Evolutionary conservation across 768 basidiomycete genomes (phyloP), one percentile per base, ranked within the genome.

Genomic region (Russula compacta): DNA sequence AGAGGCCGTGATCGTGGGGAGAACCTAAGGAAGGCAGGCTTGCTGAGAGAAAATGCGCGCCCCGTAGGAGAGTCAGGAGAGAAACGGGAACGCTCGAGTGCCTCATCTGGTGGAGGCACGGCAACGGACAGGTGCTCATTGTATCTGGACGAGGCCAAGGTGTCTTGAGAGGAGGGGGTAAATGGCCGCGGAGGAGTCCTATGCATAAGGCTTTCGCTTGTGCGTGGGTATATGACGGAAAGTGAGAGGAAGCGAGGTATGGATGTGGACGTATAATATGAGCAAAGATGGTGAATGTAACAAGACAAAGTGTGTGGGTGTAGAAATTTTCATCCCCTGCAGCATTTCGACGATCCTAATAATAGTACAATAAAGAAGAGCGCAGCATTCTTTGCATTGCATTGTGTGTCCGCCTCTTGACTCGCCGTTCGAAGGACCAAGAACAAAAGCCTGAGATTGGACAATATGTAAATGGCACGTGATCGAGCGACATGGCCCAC

Each of bases 11-110:
- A 68, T 36, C 63, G 68, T 44, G 67, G 59, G 0, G 71, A 69
- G 4, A 56, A 56, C 17, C 59, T 63, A 62, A 64, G 64, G 43
- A 71, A 68, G 60, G 71, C 71, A 14, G 64, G 58, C 4, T 68
- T 70, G 7, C 59, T 39, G 40, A 64, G 21, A 29, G 59, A 51
- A 48, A 60, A 64, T 15, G 17, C 10, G 33, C 21, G 44, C 19
- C 65, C 68, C 33, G 68, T 59, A 3, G 75, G 73, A 10, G 77
- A 76, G n/a, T 75, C 74, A 40, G 78, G 75, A 19, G 78, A 79
- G 68, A 79, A 78, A 50, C 70, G 77, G 47, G 78, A 79, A 3
- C 60, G 59, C 58, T 73, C 73, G 53, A 73, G 40, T 3, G 68
- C 69, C 14, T 57, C 43, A 57, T 70, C 63, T 38, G 61, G 58